phyloP scores from a whole-genome alignment of 371 early-diverging fungal genomes.

The Haplosporangium sp. region DNA sequence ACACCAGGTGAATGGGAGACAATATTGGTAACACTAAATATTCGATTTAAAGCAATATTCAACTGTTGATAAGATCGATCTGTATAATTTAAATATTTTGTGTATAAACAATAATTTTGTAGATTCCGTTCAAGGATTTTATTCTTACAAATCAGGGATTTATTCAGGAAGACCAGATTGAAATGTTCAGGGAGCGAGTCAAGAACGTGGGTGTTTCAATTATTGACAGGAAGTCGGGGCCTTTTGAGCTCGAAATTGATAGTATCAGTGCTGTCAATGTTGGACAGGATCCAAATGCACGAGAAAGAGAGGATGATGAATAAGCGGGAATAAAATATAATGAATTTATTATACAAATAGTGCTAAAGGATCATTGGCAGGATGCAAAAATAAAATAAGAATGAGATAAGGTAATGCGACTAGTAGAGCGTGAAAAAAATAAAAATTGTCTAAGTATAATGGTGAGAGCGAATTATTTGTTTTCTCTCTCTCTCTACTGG shows the following conservation, averaged over 20 bases:
- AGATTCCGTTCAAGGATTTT: constrained; percentile 94
- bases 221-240: constrained; percentile 85
- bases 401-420: constrained; percentile 3
- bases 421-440: not conserved
- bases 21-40: constrained; percentile 71
- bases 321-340: not conserved
- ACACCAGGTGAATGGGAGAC: constrained; percentile 93
- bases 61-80: not conserved
- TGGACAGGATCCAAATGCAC: constrained; percentile 36
- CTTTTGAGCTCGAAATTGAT: constrained; percentile 89
- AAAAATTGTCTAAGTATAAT: constrained; percentile 6
- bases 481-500: constrained; percentile 20
- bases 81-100: not conserved
- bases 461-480: not conserved
- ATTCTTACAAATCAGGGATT: constrained; percentile 90
- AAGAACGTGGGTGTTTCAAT: constrained; percentile 91
- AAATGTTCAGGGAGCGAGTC: constrained; percentile 86
- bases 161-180: constrained; percentile 85
- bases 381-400: constrained; percentile 4
- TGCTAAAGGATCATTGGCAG: not conserved
- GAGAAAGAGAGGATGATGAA: constrained; percentile 13
- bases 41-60: not conserved
- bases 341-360: constrained; percentile 30
- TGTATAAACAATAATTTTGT: not conserved
- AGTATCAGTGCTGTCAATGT: constrained; percentile 87